Conservation (phyloP, 1,284 basidiomycete species). For the Mycosarcoma mackinlayi region DNA sequence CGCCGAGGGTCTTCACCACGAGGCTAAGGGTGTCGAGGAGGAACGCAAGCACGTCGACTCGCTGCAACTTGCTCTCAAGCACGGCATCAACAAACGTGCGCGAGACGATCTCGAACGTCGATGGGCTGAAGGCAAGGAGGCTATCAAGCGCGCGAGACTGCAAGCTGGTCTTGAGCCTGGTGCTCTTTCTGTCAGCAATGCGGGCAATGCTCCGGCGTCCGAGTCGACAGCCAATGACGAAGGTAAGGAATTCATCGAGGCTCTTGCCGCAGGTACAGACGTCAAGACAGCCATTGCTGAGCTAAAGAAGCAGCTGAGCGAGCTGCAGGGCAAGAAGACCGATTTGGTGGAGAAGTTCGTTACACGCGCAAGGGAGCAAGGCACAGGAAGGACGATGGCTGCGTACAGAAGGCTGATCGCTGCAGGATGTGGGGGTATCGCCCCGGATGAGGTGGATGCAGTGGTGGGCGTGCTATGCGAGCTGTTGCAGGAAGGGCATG, state of each 20-base stretch:
- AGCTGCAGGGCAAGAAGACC: conserved; percentile 39
- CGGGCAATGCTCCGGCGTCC: conserved; percentile 14
- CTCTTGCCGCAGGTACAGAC: conserved; percentile 24
- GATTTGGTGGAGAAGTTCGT: conserved; percentile 50
- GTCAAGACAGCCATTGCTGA: conserved; percentile 44
- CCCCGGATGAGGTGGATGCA: conserved; percentile 63
- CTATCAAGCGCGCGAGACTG: conserved; percentile 47
- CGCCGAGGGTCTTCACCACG: conserved; percentile 75
- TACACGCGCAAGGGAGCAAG: conserved; percentile 54
- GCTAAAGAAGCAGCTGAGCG: conserved; percentile 42
- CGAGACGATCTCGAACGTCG: conserved; percentile 68
- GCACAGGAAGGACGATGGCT: conserved; percentile 62
- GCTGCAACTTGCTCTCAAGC: conserved; percentile 77
- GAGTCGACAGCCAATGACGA: conserved; percentile 2
- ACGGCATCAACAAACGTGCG: conserved; percentile 82
- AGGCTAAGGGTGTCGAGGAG: conserved; percentile 77
- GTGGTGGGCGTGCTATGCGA: conserved; percentile 66
- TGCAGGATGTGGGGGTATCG: conserved; percentile 65
- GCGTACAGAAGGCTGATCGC: conserved; percentile 66
- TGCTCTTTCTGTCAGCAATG: conserved; percentile 27
- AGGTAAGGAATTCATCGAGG: conserved; percentile 21
- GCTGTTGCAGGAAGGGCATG: conserved; percentile 55
- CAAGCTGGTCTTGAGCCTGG: conserved; percentile 45
- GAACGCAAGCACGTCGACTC: conserved; percentile 75
- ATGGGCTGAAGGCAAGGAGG: conserved; percentile 53